A percentile compares a stretch with the other conserved stretches of the same genome.
Conservation (phyloP, 2,329 filamentous ascomycete genomes). For the Graphilbum sp. region DNA sequence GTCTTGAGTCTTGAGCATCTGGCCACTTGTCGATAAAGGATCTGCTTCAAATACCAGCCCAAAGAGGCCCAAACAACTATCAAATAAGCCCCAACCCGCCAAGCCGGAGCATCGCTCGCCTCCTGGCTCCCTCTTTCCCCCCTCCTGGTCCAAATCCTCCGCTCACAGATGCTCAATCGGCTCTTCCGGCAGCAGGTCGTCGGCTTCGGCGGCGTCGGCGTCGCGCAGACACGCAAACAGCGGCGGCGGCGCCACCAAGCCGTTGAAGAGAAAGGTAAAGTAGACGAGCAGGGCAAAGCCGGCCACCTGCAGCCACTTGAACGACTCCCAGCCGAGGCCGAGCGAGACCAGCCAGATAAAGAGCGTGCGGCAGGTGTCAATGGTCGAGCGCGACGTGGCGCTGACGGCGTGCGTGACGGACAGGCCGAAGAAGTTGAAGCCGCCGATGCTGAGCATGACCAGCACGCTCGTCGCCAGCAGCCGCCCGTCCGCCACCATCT, state of each 20-base stretch:
- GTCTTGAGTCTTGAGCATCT: too few relatives aligned
- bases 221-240: slow-evolving; percentile 54
- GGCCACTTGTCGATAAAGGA: too few relatives aligned
- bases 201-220: slow-evolving; percentile 31
- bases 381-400: slow-evolving; percentile 85
- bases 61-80: too few relatives aligned
- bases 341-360: slow-evolving; percentile 97
- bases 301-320: slow-evolving; percentile 89
- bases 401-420: slow-evolving; percentile 81
- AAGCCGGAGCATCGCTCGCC: too few relatives aligned
- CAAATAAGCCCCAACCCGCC: too few relatives aligned
- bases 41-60: too few relatives aligned
- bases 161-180: slow-evolving; percentile 53
- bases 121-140: neutral
- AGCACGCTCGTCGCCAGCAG: slow-evolving; percentile 65
- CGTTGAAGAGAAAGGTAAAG: slow-evolving; percentile 93
- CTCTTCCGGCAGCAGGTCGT: slow-evolving; percentile 62
- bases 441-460: slow-evolving; percentile 98
- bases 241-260: slow-evolving; percentile 71
- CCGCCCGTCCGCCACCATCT: slow-evolving; percentile 56
- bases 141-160: neutral
- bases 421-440: slow-evolving; percentile 97
- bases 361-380: slow-evolving; percentile 90
- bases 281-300: slow-evolving; percentile 87
- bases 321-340: slow-evolving; percentile 86